Evolutionary conservation across 306 rosid species (phyloP).

Genomic region (Myrica gale): DNA sequence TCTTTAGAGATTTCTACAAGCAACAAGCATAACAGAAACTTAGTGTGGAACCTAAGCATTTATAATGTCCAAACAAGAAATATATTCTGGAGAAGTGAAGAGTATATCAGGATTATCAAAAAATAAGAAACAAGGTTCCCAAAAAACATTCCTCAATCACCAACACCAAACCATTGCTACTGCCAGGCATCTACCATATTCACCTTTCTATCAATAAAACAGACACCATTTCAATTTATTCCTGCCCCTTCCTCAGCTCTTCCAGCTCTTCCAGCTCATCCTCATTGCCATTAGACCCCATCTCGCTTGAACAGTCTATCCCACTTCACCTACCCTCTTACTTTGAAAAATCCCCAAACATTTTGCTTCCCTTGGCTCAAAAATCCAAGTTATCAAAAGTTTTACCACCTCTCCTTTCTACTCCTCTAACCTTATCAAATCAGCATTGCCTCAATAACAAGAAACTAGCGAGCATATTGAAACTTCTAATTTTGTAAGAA

Average conservation of each 20-base stretch:
- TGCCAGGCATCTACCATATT: background rate
- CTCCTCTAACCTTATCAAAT: no score
- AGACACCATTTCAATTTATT: background rate
- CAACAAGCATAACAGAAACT: no score
- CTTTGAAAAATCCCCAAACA: background rate
- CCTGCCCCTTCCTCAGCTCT: background rate
- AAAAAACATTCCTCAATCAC: background rate
- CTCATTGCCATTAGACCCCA: background rate
- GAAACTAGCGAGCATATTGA: background rate
- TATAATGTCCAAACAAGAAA: background rate
- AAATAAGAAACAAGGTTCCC: background rate
- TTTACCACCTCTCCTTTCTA: background rate
- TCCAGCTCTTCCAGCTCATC: background rate
- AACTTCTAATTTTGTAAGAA: no score
- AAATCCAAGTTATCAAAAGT: background rate
- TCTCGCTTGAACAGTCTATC: background rate
- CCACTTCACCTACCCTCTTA: background rate
- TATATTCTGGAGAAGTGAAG: background rate
- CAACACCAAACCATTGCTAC: background rate
- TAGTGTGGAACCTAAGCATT: background rate
- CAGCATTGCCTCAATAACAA: background rate
- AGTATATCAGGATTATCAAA: background rate
- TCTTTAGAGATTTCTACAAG: conserved; percentile 3
- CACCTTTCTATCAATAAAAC: background rate
- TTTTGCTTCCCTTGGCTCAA: background rate